Evolutionary conservation across 225 moss, liverwort and hornwort genomes (phyloP), one percentile per base, ranked within the genome.

Genomic region (Sphagnum contortum): DNA sequence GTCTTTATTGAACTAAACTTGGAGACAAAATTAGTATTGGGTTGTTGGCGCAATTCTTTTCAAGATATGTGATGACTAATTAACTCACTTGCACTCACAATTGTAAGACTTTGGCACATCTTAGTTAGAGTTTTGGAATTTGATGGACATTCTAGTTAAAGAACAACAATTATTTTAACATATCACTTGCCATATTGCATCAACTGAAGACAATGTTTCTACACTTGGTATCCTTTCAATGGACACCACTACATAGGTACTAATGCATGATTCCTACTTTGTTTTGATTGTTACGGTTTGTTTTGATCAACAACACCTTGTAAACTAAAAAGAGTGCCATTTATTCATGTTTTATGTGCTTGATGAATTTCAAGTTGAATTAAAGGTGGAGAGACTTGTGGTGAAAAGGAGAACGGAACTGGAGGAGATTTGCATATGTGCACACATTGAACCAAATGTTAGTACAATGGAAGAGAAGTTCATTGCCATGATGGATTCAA

Each of bases 331-430:
- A n/a, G n/a, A n/a, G n/a, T n/a, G n/a, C n/a, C n/a, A n/a, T n/a
- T n/a, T n/a, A n/a, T n/a, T n/a, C n/a, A n/a, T n/a, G n/a, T n/a
- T n/a, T n/a, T n/a, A n/a, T n/a, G n/a, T n/a, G n/a, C n/a, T n/a
- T n/a, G n/a, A n/a, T n/a, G n/a, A n/a, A n/a, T n/a, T 61, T 47
- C 79, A 96, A 92, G 92, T 90, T 50, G 92, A 90, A 78, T 48
- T 87, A 60, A 92, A 92, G 70, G 90, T 96, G 7, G 95, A 88
- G 45, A 77, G 92, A 64, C 92, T 96, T 29, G 92, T 96, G 9
- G 74, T 88, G 13, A 96, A 90, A 60, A 96, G 92, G 74, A 79
- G 95, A 2, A 65, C 86, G 50, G 95, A 96, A 57, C 71, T 96
- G 5, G 95, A 96, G 61, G 92, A 92, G 44, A 79, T 96, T 0